phyloP scores from a whole-genome alignment of 805 yeast species.

The Metahyphopichia silvanorum region DNA sequence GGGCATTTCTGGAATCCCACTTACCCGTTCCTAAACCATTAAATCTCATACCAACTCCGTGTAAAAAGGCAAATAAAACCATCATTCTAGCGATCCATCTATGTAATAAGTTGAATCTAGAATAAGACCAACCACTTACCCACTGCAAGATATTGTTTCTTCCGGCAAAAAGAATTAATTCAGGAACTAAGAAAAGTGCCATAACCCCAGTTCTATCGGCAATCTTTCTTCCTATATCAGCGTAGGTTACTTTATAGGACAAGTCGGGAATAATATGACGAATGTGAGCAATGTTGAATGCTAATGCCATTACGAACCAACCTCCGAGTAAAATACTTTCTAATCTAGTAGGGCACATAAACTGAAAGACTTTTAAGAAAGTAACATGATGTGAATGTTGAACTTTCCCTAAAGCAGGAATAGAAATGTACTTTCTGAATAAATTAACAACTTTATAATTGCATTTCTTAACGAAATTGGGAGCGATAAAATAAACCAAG shows the following conservation, averaged over 20 bases:
- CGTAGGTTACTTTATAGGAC: slow-evolving; percentile 17
- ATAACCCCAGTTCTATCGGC: slow-evolving; percentile 56
- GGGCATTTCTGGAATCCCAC: slow-evolving; percentile 25
- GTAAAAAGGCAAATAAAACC: slow-evolving; percentile 50
- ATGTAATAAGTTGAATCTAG: slow-evolving; percentile 62
- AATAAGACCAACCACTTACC: slow-evolving; percentile 60
- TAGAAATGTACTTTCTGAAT: slow-evolving; percentile 22
- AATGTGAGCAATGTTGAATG: slow-evolving; percentile 23
- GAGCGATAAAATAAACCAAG: slow-evolving; percentile 18
- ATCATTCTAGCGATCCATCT: slow-evolving; percentile 60
- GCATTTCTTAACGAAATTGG: slow-evolving; percentile 26
- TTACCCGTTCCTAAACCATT: slow-evolving; percentile 36
- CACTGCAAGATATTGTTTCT: slow-evolving; percentile 66
- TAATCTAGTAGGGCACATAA: slow-evolving; percentile 50
- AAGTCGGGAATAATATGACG: slow-evolving; percentile 22
- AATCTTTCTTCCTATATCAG: slow-evolving; percentile 38
- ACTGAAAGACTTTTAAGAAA: slow-evolving; percentile 10
- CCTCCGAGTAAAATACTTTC: slow-evolving; percentile 43
- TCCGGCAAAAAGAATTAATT: slow-evolving; percentile 61
- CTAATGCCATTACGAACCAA: slow-evolving; percentile 33
- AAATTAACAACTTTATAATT: slow-evolving; percentile 15
- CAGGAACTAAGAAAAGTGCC: slow-evolving; percentile 53
- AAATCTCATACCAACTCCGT: slow-evolving; percentile 55
- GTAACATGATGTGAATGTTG: slow-evolving; percentile 11
- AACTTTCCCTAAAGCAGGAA: slow-evolving; percentile 24